Evolutionary conservation across 1,284 basidiomycete species (phyloP).

Genomic region (Entoloma clypeatum): DNA sequence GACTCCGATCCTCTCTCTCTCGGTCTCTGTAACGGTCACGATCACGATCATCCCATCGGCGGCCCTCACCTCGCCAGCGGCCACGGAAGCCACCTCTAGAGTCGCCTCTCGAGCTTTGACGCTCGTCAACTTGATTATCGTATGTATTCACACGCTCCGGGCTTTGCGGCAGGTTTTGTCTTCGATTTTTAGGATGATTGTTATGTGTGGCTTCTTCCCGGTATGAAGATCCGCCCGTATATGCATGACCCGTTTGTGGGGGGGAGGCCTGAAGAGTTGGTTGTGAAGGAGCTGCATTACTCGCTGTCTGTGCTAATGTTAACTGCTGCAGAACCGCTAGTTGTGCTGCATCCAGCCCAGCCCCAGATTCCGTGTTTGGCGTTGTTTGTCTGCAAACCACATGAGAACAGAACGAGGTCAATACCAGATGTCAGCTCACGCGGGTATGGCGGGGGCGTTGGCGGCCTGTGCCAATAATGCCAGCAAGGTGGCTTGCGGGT

Average conservation of each 20-base stretch:
- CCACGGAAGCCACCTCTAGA: constrained; percentile 45
- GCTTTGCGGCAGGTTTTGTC: constrained; percentile 45
- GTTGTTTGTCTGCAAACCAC: constrained; percentile 52
- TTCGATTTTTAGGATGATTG: constrained; percentile 40
- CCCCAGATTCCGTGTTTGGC: constrained; percentile 43
- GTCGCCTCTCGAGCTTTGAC: constrained; percentile 36
- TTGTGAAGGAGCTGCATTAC: constrained; percentile 26
- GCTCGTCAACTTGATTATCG: constrained; percentile 44
- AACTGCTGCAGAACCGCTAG: constrained; percentile 71
- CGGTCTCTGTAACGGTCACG: constrained; percentile 41
- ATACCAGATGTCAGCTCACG: constrained; percentile 27
- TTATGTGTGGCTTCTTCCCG: constrained; percentile 45
- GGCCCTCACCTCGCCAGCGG: constrained; percentile 42
- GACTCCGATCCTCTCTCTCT: constrained; percentile 41
- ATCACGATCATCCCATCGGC: constrained; percentile 50
- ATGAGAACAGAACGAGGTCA: constrained; percentile 14
- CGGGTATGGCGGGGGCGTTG: constrained; percentile 28
- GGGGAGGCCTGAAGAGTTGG: constrained; percentile 24
- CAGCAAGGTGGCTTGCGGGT: constrained; percentile 57
- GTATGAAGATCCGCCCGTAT: constrained; percentile 26
- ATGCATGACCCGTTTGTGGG: constrained; percentile 27
- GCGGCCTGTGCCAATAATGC: constrained; percentile 66
- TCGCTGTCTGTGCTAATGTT: constrained; percentile 61
- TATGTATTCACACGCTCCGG: constrained; percentile 46
- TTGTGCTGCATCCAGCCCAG: constrained; percentile 50